Evolutionary conservation across 306 rosid genomes (phyloP), one percentile per base, ranked within the genome.

Genomic region (Cicer cuneatum): DNA sequence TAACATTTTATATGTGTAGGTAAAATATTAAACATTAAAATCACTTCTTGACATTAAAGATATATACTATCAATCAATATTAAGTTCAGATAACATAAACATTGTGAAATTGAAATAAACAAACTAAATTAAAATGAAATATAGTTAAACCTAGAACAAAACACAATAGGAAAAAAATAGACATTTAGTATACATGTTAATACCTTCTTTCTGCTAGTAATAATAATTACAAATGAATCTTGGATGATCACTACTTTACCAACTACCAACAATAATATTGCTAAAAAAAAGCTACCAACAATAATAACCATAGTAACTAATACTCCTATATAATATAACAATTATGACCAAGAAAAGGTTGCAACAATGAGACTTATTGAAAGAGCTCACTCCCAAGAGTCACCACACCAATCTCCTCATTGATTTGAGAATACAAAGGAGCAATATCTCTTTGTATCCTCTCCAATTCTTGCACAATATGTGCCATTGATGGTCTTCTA

Each of bases 361-460:
- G 19, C 29, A 47, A 41, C n/a, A 45, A 1, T 41, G 41, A 66
- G 46, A 46, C 16, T 78, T 83, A 86, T 75, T 80, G 86, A 66
- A 90, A 90, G 68, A 90, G 96, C 53, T 88, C 93, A 80, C 96
- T 90, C 62, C 93, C 96, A 74, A 90, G 96, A 52, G 88, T 85
- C 37, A 90, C 96, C 59, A 54, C 75, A 70, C 86, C 86, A 47
- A 85, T 86, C 74, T 81, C 92, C 48, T 83, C 83, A 68, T 60
- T 77, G 37, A 47, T 72, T 61, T 82, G 82, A 47, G 80, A 78
- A 58, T 67, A 80, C 11, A 87, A 54, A 7, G 83, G 83, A 49
- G 68, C 84, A 51, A 54, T 72, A 56, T 86, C 88, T 43, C 66
- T 78, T 52, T 82, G 84, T 72, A 86, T 80, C 39, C 68, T 40